Evolutionary conservation across 1,284 basidiomycete genomes (phyloP).

Genomic region (Pyrrhoderma lamaoense): DNA sequence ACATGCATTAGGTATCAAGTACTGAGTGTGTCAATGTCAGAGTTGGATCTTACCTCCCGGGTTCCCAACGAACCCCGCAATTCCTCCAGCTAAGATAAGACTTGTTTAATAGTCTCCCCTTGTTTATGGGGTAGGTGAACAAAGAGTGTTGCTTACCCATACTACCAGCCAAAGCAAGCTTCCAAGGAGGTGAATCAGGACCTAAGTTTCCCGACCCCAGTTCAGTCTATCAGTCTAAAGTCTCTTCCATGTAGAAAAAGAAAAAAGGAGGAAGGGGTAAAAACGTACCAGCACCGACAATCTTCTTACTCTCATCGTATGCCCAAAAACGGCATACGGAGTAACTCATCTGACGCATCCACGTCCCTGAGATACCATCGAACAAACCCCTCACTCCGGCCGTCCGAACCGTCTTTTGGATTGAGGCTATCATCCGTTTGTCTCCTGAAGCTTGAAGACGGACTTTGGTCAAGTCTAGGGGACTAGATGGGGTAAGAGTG

Average conservation of each 20-base stretch:
- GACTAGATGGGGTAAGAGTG: slow-evolving; percentile 34
- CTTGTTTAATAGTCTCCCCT: not conserved
- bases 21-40: slow-evolving; percentile 1
- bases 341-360: slow-evolving; percentile 91
- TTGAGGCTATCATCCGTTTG: slow-evolving; percentile 75
- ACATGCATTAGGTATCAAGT: not conserved
- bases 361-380: slow-evolving; percentile 84
- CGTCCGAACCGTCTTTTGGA: slow-evolving; percentile 69
- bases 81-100: slow-evolving; percentile 56
- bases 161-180: slow-evolving; percentile 72
- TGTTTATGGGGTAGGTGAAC: too few species aligned
- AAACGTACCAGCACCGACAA: slow-evolving; percentile 55
- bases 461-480: slow-evolving; percentile 84
- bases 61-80: slow-evolving; percentile 81
- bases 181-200: slow-evolving; percentile 67
- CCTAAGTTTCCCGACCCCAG: slow-evolving; percentile 27
- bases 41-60: slow-evolving; percentile 56
- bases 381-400: slow-evolving; percentile 71
- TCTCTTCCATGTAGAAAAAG: not conserved
- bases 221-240: not conserved
- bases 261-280: not conserved
- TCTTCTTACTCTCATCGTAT: slow-evolving; percentile 86
- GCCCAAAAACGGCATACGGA: slow-evolving; percentile 90
- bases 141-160: slow-evolving; percentile 56
- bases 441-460: slow-evolving; percentile 82